Percentiles rank a stretch among this genome's conserved stretches.
Conservation (phyloP, 2,329 filamentous ascomycete genomes). For the Ceratocystis variospora region DNA sequence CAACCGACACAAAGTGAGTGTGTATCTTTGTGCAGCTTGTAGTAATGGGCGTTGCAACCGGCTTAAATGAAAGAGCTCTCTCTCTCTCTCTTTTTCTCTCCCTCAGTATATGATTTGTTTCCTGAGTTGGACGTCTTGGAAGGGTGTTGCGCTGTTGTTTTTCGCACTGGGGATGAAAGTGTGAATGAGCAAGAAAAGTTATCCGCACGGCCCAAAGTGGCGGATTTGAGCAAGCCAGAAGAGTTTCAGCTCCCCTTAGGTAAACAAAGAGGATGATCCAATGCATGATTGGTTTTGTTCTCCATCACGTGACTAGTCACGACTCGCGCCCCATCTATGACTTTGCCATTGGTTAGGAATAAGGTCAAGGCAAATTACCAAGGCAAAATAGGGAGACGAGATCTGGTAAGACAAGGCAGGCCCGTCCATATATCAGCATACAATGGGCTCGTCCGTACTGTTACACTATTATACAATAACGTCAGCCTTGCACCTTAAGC, state of each 20-base stretch:
- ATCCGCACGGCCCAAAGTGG: conserved; percentile 11
- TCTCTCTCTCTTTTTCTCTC: not conserved
- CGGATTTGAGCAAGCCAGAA: not conserved
- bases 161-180: conserved; percentile 17
- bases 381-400: no score
- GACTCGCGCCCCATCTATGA: not conserved
- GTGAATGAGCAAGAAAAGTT: conserved; percentile 13
- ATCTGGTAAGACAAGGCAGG: not conserved
- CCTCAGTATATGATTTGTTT: conserved; percentile 16
- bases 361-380: not conserved
- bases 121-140: conserved; percentile 9
- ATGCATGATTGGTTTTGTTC: not conserved
- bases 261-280: not conserved
- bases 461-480: not conserved
- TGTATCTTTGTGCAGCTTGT: not conserved
- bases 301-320: not conserved
- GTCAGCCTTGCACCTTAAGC: not conserved
- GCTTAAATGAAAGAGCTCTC: not conserved
- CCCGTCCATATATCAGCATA: not conserved
- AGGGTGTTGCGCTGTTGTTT: conserved; percentile 9
- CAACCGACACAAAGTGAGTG: not conserved
- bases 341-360: not conserved
- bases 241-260: not conserved
- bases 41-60: not conserved
- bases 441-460: not conserved